Conservation (phyloP, 768 basidiomycete genomes). For the Mycena rosella region DNA sequence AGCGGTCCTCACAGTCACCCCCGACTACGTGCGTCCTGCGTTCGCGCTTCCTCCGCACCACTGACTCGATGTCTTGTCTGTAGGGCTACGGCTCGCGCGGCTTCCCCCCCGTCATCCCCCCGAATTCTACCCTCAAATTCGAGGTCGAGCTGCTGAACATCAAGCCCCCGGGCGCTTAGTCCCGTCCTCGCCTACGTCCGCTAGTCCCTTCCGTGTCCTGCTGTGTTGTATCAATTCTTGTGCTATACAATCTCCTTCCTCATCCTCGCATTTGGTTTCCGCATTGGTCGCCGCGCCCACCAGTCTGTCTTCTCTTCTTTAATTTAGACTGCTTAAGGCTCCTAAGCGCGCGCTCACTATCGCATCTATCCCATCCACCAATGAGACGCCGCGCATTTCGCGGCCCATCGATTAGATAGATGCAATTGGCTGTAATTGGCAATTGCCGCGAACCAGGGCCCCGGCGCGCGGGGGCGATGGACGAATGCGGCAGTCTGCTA, state of each 20-base stretch:
- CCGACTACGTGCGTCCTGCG: constrained; percentile 80
- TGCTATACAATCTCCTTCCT: constrained; percentile 12
- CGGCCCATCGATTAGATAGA: not conserved
- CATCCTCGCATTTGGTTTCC: too few species aligned
- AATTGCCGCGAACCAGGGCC: not conserved
- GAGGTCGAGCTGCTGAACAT: constrained; percentile 89
- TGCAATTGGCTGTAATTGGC: not conserved
- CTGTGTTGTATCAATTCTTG: constrained; percentile 29
- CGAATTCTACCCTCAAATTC: constrained; percentile 80
- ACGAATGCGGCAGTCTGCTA: not conserved
- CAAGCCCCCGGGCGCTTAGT: constrained; percentile 43
- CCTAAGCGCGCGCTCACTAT: not conserved
- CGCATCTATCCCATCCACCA: constrained; percentile 5
- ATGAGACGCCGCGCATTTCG: constrained; percentile 10
- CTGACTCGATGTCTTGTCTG: constrained; percentile 15
- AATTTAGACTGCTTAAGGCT: not conserved
- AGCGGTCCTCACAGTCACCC: constrained; percentile 71
- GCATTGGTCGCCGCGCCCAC: too few species aligned
- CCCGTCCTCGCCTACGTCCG: not conserved
- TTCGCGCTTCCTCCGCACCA: constrained; percentile 19
- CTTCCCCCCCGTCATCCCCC: constrained; percentile 83
- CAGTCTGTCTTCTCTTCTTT: not conserved
- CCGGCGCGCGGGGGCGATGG: not conserved
- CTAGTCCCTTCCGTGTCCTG: not conserved
- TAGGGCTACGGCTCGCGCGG: constrained; percentile 83